A percentile compares a stretch with the other conserved stretches of the same genome.
phyloP scores from a whole-genome alignment of 768 basidiomycete species.

The Crucibulum laeve region DNA sequence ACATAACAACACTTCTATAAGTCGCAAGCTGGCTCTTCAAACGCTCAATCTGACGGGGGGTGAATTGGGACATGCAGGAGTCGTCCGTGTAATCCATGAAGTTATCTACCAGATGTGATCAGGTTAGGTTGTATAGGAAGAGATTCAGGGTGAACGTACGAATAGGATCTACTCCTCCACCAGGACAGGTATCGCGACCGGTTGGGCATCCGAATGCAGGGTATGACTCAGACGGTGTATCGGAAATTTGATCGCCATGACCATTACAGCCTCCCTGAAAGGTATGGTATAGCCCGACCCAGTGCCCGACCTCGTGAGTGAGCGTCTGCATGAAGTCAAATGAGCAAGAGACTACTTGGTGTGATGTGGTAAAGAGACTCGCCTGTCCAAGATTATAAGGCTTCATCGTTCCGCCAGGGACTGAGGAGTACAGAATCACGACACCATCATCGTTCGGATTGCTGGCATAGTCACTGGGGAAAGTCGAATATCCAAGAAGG shows the following conservation, averaged over 20 bases:
- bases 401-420: slow-evolving; percentile 37
- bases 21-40: slow-evolving; percentile 24
- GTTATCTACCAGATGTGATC: slow-evolving; percentile 26
- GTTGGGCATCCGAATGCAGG: slow-evolving; percentile 37
- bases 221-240: slow-evolving; percentile 43
- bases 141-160: slow-evolving; percentile 19
- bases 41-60: slow-evolving; percentile 34
- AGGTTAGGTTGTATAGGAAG: neutral
- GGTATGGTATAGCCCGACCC: slow-evolving; percentile 57
- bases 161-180: slow-evolving; percentile 41
- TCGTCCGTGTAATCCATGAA: slow-evolving; percentile 54
- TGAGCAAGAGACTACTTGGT: slow-evolving; percentile 14
- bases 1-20: slow-evolving; percentile 24
- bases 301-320: slow-evolving; percentile 59
- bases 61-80: slow-evolving; percentile 47
- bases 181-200: slow-evolving; percentile 30
- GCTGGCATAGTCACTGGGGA: slow-evolving; percentile 37
- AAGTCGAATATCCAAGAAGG: slow-evolving; percentile 52
- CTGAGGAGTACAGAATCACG: slow-evolving; percentile 34
- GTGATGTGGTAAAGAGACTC: slow-evolving; percentile 1
- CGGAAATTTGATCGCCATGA: slow-evolving; percentile 37
- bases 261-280: slow-evolving; percentile 46
- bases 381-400: slow-evolving; percentile 40
- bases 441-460: slow-evolving; percentile 46
- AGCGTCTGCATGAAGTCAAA: slow-evolving; percentile 26